A percentile compares a stretch with the other conserved stretches of the same genome.
Conservation (phyloP, 306 rosid genomes). For the Quercus variabilis region DNA sequence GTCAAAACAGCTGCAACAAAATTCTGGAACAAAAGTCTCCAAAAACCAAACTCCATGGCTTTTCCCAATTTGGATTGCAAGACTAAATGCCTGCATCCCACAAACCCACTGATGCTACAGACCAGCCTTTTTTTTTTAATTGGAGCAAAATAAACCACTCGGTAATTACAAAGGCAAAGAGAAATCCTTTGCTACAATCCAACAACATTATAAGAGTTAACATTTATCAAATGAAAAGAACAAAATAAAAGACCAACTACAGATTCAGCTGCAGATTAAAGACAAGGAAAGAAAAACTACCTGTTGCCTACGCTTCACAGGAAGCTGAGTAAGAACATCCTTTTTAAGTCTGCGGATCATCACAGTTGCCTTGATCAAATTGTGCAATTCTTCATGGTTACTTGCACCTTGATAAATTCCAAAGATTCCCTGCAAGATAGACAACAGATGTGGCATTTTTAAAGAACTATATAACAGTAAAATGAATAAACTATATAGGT, state of each 20-base stretch:
- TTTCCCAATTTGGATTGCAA: not conserved
- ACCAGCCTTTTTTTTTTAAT: not conserved
- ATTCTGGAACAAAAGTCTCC: not conserved
- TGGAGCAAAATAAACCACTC: not conserved
- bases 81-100: not conserved
- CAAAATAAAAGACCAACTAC: constrained; percentile 8
- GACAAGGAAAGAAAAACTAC: constrained; percentile 31
- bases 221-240: not conserved
- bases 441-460: constrained; percentile 8
- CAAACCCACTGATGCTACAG: not conserved
- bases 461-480: constrained; percentile 8
- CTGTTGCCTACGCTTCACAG: constrained; percentile 95
- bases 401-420: constrained; percentile 98
- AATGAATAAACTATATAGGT: not conserved
- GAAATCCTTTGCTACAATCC: not conserved
- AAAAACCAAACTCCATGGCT: not conserved
- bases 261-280: not conserved
- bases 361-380: constrained; percentile 86
- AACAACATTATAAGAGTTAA: not conserved
- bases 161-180: not conserved
- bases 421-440: constrained; percentile 60
- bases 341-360: constrained; percentile 96
- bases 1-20: not conserved
- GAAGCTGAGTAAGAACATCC: constrained; percentile 91
- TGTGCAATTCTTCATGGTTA: constrained; percentile 94